Evolutionary conservation across 1,284 basidiomycete genomes (phyloP).

Genomic region (Sphagnurus paluster): DNA sequence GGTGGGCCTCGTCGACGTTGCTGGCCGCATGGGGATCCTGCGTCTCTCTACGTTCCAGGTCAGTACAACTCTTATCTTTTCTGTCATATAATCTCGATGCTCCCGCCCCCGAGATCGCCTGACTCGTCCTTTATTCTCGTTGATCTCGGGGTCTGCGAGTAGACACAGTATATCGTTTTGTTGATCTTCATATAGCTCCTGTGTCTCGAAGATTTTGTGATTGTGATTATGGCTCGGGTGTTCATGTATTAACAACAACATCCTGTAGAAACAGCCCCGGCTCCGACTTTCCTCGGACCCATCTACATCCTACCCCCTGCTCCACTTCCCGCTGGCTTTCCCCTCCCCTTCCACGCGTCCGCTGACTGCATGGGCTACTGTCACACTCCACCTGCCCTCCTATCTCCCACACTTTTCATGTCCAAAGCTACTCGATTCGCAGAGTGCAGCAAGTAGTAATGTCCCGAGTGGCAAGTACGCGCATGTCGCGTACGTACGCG

Average conservation of each 20-base stretch:
- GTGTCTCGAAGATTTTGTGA: too few species aligned
- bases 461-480: slow-evolving; percentile 61
- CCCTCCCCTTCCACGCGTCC: slow-evolving; percentile 51
- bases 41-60: slow-evolving; percentile 85
- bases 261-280: slow-evolving; percentile 53
- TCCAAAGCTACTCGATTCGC: slow-evolving; percentile 29
- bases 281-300: slow-evolving; percentile 38
- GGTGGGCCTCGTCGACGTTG: slow-evolving; percentile 70
- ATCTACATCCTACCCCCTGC: slow-evolving; percentile 45
- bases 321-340: slow-evolving; percentile 75
- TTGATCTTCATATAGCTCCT: neutral
- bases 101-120: too few species aligned
- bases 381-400: slow-evolving; percentile 60
- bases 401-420: slow-evolving; percentile 68
- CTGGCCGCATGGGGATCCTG: slow-evolving; percentile 59
- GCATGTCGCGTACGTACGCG: slow-evolving; percentile 68
- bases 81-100: too few species aligned
- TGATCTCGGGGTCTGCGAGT: too few species aligned
- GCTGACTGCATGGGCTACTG: slow-evolving; percentile 73
- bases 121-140: too few species aligned
- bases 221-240: too few species aligned
- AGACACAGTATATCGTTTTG: too few species aligned
- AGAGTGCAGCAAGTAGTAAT: slow-evolving; percentile 10
- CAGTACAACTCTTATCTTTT: slow-evolving; percentile 20
- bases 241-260: slow-evolving; percentile 7